A percentile compares a stretch with the other conserved stretches of the same genome.
phyloP scores from a whole-genome alignment of 1,284 basidiomycete species.

The Athelia sp. region DNA sequence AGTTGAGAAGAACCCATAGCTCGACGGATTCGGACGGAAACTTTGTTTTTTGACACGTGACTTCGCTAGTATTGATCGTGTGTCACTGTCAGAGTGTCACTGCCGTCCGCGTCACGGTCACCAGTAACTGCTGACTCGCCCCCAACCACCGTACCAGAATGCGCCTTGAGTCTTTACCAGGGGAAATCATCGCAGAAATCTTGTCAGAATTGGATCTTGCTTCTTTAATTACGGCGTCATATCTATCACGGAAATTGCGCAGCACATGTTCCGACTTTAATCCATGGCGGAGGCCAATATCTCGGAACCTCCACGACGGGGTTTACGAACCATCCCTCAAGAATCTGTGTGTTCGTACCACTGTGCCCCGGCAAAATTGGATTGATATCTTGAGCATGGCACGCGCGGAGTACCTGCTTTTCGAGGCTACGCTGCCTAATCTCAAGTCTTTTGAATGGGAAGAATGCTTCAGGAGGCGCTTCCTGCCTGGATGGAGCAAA shows the following conservation, averaged over 20 bases:
- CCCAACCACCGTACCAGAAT: neutral
- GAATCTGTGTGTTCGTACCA: slow-evolving; percentile 53
- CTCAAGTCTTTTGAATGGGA: slow-evolving; percentile 62
- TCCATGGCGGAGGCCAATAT: slow-evolving; percentile 67
- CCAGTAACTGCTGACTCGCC: too few species aligned
- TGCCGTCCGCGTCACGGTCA: too few species aligned
- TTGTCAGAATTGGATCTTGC: slow-evolving; percentile 60
- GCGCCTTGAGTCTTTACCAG: slow-evolving; percentile 54
- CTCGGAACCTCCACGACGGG: slow-evolving; percentile 43
- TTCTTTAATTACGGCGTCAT: slow-evolving; percentile 51
- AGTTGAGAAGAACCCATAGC: too few species aligned
- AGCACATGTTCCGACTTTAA: slow-evolving; percentile 62
- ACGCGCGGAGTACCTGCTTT: slow-evolving; percentile 54
- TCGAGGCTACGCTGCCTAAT: slow-evolving; percentile 62
- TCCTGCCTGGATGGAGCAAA: slow-evolving; percentile 65
- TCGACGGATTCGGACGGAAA: too few species aligned
- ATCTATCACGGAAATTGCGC: slow-evolving; percentile 53
- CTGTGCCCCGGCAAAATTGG: slow-evolving; percentile 70
- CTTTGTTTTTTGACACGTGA: too few species aligned
- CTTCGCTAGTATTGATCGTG: too few species aligned
- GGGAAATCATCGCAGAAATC: slow-evolving; percentile 70
- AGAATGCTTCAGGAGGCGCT: slow-evolving; percentile 62
- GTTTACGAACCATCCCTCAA: slow-evolving; percentile 46
- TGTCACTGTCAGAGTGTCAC: too few species aligned
- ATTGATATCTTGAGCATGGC: slow-evolving; percentile 63